Percentiles rank a stretch among this genome's conserved stretches.
These are phyloP conservation scores for Rhexocercosporidium sp. DNA, from an alignment of 2,329 filamentous ascomycete genomes.

Conservation along the genomic window DNA sequence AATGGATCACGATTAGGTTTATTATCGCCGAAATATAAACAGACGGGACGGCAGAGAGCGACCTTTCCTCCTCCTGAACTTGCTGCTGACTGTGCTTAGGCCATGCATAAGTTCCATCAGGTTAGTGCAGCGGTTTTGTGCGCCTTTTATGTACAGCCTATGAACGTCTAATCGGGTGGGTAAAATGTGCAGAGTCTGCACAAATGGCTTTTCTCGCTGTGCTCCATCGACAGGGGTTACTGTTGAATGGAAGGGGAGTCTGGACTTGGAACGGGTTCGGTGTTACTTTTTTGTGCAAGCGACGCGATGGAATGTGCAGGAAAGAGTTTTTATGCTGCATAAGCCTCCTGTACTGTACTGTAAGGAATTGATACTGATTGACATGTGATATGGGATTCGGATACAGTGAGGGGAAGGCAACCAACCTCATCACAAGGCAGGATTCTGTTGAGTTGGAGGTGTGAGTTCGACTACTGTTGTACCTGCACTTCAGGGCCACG, in stretches of 20 bases:
- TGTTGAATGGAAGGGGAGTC: too few relatives aligned
- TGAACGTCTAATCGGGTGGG: conserved; percentile 2
- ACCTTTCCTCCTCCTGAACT: not conserved
- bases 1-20: not conserved
- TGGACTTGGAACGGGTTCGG: not conserved
- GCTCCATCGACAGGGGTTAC: too few relatives aligned
- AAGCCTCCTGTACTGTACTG: not conserved
- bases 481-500: not conserved
- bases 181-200: conserved; percentile 12
- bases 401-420: too few relatives aligned
- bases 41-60: not conserved
- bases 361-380: not conserved
- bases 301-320: not conserved
- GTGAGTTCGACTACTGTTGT: not conserved
- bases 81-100: conserved; percentile 6
- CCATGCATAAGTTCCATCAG: conserved; percentile 11
- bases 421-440: not conserved
- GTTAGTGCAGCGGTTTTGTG: conserved; percentile 10
- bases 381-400: too few relatives aligned
- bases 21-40: not conserved
- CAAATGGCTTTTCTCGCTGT: not conserved
- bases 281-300: conserved; percentile 21
- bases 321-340: conserved; percentile 26
- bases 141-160: conserved; percentile 19
- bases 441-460: conserved; percentile 4